Percentiles rank a stretch among this genome's conserved stretches.
Conservation (phyloP, 2,329 filamentous ascomycete species). For the Neofusicoccum parvum region DNA sequence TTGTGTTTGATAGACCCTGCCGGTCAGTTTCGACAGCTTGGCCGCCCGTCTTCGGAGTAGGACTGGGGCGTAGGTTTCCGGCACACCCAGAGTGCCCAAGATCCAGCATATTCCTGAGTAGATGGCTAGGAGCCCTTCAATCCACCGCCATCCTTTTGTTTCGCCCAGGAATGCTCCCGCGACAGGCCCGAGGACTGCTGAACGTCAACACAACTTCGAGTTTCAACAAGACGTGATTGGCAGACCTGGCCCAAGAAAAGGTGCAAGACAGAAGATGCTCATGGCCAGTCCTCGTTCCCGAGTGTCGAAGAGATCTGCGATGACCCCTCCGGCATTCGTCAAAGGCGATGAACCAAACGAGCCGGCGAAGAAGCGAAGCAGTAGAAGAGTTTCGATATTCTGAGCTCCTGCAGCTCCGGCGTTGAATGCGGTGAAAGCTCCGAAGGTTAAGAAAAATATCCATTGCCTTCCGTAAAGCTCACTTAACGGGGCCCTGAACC, state of each 20-base stretch:
- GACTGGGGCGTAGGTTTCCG: slow-evolving; percentile 54
- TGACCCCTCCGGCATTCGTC: slow-evolving; percentile 67
- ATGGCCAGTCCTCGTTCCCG: slow-evolving; percentile 62
- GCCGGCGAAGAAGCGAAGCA: slow-evolving; percentile 68
- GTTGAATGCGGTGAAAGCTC: slow-evolving; percentile 62
- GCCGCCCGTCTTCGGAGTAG: slow-evolving; percentile 53
- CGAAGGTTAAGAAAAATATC: slow-evolving; percentile 62
- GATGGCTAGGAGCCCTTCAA: slow-evolving; percentile 62
- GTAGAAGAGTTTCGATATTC: slow-evolving; percentile 61
- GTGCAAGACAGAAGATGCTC: slow-evolving; percentile 50
- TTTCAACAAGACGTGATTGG: not conserved
- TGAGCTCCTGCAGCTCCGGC: slow-evolving; percentile 59
- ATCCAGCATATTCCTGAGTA: slow-evolving; percentile 49
- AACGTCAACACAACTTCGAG: not conserved
- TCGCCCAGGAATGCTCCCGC: slow-evolving; percentile 68
- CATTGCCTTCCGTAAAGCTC: slow-evolving; percentile 55
- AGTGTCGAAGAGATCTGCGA: slow-evolving; percentile 64
- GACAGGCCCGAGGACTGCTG: slow-evolving; percentile 61
- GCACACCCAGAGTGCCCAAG: slow-evolving; percentile 41
- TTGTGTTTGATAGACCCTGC: slow-evolving; percentile 48
- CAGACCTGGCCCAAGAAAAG: slow-evolving; percentile 42
- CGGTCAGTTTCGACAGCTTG: slow-evolving; percentile 51
- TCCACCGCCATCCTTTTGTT: slow-evolving; percentile 69
- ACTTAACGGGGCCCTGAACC: slow-evolving; percentile 54
- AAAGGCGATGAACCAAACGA: slow-evolving; percentile 63